Evolutionary conservation across 2,329 filamentous ascomycete genomes (phyloP).

Genomic region (Colletotrichum costaricense): DNA sequence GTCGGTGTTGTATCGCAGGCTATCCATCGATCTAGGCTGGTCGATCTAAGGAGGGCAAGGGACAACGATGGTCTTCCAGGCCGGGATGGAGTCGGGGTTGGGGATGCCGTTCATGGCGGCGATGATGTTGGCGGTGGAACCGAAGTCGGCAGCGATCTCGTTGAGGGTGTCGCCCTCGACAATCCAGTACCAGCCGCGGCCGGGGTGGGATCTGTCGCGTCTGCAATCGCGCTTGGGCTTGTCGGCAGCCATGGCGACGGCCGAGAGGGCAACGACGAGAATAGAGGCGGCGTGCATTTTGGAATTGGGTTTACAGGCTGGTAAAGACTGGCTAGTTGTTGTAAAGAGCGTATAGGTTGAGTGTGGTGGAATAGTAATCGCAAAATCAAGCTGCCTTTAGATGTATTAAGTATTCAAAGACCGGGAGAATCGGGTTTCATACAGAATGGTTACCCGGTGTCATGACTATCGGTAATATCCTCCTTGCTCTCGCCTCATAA

Average conservation of each 20-base stretch:
- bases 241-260: neutral
- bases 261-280: neutral
- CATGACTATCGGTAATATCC: neutral
- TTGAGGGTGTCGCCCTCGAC: constrained; percentile 3
- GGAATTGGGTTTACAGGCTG: too few species aligned
- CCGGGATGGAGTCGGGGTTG: neutral
- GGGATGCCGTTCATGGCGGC: neutral
- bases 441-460: neutral
- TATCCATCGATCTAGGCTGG: neutral
- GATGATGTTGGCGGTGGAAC: neutral
- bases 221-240: constrained; percentile 3
- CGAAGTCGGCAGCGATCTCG: neutral
- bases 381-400: neutral
- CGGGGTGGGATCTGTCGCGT: neutral
- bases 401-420: neutral
- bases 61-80: neutral
- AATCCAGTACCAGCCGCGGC: constrained; percentile 3
- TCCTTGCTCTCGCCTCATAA: neutral
- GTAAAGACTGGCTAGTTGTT: neutral
- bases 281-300: neutral
- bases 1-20: neutral
- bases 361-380: neutral
- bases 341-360: neutral
- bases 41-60: neutral
- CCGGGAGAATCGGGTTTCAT: neutral